Evolutionary conservation across 116 monocot species (phyloP), one percentile per base, ranked within the genome.

Genomic region (Phalaenopsis hybrid): DNA sequence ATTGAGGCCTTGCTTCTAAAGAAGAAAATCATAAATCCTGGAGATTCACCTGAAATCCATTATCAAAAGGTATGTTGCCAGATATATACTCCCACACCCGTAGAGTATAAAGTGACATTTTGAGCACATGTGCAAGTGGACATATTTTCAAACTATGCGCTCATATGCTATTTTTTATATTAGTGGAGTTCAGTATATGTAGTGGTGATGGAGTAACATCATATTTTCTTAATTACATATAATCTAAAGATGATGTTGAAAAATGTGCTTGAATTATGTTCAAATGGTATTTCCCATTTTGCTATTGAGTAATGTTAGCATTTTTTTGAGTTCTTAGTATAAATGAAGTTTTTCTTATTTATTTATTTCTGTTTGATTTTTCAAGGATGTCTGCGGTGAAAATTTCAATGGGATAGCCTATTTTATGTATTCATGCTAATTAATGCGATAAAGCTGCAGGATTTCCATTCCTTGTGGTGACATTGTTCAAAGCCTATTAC

Each of bases 21-120:
- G 89, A 94, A 97, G 88, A 94, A 89, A 90, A 83, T 68, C 11
- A 85, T 92, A 78, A 89, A 84, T 55, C 83, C 73, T 81, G 96
- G 96, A 25, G 96, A 97, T 73, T 87, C 96, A 75, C 48, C 82
- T 57, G 92, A 92, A 79, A 88, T 79, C 78, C 96, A 90, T 88
- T 89, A 85, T 77, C 91, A 94, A 77, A 97, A 97, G 91, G 96
- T 83, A 89, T 84, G 92, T 77, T 89, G 75, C 75, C 41, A 72
- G 72, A 72, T 37, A 15, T 72, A 72, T 72, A 16, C 37, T 37
- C 41, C 37, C 7, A 6, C 33, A 8, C 41, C 72, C 5, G 37
- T 72, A 72, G 41, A 41, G 41, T 41, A 41, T 41, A 41, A 41
- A 41, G 41, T 41, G 41, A 41, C 2, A 41, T 41, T 41, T 41